Evolutionary conservation across 139 green algal genomes (phyloP).

Genomic region (Chlamydomonas schloesseri): DNA sequence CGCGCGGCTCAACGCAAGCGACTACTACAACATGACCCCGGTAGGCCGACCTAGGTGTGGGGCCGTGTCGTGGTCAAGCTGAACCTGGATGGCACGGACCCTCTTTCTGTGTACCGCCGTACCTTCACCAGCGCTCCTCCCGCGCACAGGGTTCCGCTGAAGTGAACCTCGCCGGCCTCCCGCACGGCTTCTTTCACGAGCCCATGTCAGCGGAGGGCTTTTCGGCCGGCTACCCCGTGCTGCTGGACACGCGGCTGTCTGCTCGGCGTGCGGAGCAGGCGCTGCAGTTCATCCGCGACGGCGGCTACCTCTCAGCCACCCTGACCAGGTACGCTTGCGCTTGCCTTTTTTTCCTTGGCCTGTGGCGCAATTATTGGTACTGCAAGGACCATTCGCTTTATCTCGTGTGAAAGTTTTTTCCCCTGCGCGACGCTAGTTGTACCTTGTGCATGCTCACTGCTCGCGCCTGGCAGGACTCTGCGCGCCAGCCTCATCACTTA

Average conservation of each 20-base stretch:
- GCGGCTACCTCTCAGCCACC: slow-evolving; percentile 34
- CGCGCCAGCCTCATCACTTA: background rate
- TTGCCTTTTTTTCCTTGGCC: no score
- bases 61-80: no score
- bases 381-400: no score
- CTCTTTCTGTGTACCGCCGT: no score
- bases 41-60: no score
- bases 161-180: background rate
- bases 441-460: no score
- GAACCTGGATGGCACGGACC: no score
- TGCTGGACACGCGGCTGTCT: slow-evolving; percentile 42
- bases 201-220: slow-evolving; percentile 17
- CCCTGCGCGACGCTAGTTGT: no score
- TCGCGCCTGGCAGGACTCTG: no score
- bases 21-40: background rate
- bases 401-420: no score
- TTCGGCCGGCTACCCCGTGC: slow-evolving; percentile 42
- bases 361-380: no score
- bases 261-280: slow-evolving; percentile 14
- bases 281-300: slow-evolving; percentile 38
- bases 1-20: background rate
- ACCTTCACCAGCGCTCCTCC: no score
- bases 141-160: background rate
- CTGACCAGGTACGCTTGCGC: slow-evolving; percentile 16
- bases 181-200: slow-evolving; percentile 36